Conservation (phyloP, 1,139 yeast species). For the Casaregolazyma suthepensis region DNA sequence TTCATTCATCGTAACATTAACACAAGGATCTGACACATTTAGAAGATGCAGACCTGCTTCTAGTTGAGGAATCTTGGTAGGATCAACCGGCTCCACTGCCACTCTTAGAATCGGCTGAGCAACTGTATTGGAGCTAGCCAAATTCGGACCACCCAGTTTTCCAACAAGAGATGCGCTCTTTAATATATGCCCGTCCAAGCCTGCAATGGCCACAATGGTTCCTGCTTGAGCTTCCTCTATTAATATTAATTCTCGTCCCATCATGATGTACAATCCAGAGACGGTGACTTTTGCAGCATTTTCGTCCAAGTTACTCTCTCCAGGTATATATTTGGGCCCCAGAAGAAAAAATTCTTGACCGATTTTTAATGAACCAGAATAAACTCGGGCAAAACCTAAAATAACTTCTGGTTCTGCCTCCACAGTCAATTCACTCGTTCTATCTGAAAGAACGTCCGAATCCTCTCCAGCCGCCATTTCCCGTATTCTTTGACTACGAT, state of each 20-base stretch:
- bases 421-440: background rate
- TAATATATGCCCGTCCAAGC: slow-evolving; percentile 72
- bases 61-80: slow-evolving; percentile 66
- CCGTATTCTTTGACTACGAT: slow-evolving; percentile 63
- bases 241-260: slow-evolving; percentile 87
- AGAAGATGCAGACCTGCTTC: slow-evolving; percentile 74
- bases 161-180: slow-evolving; percentile 79
- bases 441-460: slow-evolving; percentile 25
- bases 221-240: slow-evolving; percentile 88
- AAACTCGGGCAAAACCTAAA: slow-evolving; percentile 84
- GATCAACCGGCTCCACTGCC: slow-evolving; percentile 89
- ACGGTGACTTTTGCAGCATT: slow-evolving; percentile 51
- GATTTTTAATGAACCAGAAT: slow-evolving; percentile 69
- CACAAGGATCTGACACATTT: slow-evolving; percentile 89
- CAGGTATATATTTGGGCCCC: slow-evolving; percentile 84
- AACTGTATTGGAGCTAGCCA: slow-evolving; percentile 62
- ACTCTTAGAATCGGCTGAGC: slow-evolving; percentile 88
- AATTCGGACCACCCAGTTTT: slow-evolving; percentile 49
- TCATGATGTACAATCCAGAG: slow-evolving; percentile 67
- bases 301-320: slow-evolving; percentile 44
- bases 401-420: slow-evolving; percentile 36
- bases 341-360: slow-evolving; percentile 73
- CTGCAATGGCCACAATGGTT: slow-evolving; percentile 89
- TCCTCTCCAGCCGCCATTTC: slow-evolving; percentile 33
- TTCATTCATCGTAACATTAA: slow-evolving; percentile 76